Base-by-base conservation (phyloP, 345 rosid species). In the Sisymbrium altissimum region DNA sequence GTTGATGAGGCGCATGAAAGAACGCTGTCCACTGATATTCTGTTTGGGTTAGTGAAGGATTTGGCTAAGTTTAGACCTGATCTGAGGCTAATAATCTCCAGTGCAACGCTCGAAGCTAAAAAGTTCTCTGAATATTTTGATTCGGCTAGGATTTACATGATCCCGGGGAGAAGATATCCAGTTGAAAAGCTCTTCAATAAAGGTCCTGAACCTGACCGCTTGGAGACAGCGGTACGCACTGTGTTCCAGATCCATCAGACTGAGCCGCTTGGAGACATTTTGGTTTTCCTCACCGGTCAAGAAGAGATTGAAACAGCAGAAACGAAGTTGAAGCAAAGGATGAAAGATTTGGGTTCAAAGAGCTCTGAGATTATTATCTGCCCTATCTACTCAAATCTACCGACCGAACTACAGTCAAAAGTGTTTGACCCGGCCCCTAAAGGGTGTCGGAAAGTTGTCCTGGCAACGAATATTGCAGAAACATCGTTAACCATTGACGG, bases 1-100 rank as follows among this genome's bases (percentile, higher is more conserved):
- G 88, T 94, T 67, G 98, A 94, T 44, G 96, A 94, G 82, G 97
- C 98, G 18, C 98, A 94, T 71, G 98, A 94, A 83, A 91, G 98
- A 78, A 91, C 98, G 3, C 63, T 94, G 66, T 91, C 93, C 15
- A 94, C 98, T 27, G 98, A 94, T 82, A 93, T 73, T 33, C 48
- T 82, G 35, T 56, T 73, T 73, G 60, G 67, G 13, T 69, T 75
- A 65, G 72, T 74, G 35, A 90, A 78, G 90, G 98, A 93, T 78
- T 83, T 93, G 49, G 63, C 92, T 9, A 87, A 90, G 68, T 84
- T 83, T 68, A 81, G 98, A 59, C 84, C 89, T 48, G 97, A 91
- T 72, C 75, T 91, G 58, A 89, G 88, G 84, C 77, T 92, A 71
- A 91, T 91, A 6, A 88, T 91, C 70, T 88, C 97, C 70, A 89